phyloP scores from a whole-genome alignment of 2,329 filamentous ascomycete genomes.

The Juglanconis juglandina region DNA sequence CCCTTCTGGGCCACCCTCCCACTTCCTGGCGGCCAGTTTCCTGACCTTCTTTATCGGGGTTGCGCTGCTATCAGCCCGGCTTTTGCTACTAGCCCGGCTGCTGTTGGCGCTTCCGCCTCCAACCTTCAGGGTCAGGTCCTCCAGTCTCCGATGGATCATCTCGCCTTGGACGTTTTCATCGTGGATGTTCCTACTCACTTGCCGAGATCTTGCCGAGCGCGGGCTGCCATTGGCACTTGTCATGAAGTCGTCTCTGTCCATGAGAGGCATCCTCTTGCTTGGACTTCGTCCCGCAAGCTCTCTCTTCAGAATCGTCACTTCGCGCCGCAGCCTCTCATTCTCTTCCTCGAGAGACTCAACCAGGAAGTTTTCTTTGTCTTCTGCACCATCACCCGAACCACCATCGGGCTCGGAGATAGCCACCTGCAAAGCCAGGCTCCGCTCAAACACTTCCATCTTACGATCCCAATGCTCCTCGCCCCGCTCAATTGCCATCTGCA shows the following conservation, averaged over 20 bases:
- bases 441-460: constrained; percentile 65
- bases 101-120: constrained; percentile 23
- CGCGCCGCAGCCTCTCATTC: constrained; percentile 65
- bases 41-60: constrained; percentile 52
- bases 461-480: constrained; percentile 82
- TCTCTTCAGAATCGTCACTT: constrained; percentile 62
- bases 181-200: constrained; percentile 3
- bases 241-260: constrained; percentile 49
- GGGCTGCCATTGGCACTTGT: constrained; percentile 15
- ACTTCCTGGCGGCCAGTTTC: constrained; percentile 45
- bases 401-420: constrained; percentile 42
- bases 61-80: constrained; percentile 24
- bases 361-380: constrained; percentile 60
- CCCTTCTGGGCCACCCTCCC: constrained; percentile 39
- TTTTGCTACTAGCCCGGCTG: constrained; percentile 17
- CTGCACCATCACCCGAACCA: constrained; percentile 41
- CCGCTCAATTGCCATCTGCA: constrained; percentile 74
- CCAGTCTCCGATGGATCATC: constrained; percentile 45
- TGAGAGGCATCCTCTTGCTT: constrained; percentile 54
- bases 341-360: constrained; percentile 66
- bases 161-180: constrained; percentile 19
- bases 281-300: constrained; percentile 64
- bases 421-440: constrained; percentile 44
- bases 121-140: constrained; percentile 46
- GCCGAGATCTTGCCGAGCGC: not conserved